Evolutionary conservation across 495 filamentous ascomycete genomes (phyloP).

Genomic region (Talaromyces ruber): DNA sequence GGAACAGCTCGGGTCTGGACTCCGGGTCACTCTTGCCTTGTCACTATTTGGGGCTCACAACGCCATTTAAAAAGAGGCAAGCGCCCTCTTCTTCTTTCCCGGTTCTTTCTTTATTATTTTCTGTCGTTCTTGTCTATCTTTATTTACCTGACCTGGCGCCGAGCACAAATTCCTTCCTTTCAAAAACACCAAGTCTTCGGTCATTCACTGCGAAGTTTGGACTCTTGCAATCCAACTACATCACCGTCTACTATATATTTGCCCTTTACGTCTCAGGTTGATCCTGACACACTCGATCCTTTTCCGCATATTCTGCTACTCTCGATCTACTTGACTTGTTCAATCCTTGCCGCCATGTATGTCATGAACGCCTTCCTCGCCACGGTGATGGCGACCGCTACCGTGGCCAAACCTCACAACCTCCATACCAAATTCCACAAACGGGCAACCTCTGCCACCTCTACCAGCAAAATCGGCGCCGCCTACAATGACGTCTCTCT

Average conservation of each 20-base stretch:
- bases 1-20: neutral
- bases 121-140: neutral
- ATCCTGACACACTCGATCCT: neutral
- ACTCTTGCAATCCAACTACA: neutral
- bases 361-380: conserved; percentile 30
- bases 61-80: neutral
- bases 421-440: conserved; percentile 5
- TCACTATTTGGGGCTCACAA: neutral
- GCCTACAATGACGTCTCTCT: conserved; percentile 65
- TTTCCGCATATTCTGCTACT: neutral
- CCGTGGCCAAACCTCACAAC: conserved; percentile 25
- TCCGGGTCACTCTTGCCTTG: neutral
- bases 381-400: conserved; percentile 25
- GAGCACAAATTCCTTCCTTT: conserved; percentile 5
- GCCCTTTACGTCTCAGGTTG: neutral
- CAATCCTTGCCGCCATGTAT: conserved; percentile 3
- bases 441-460: conserved; percentile 9
- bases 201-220: conserved; percentile 2
- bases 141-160: neutral
- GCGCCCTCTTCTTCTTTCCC: neutral
- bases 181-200: neutral
- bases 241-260: neutral
- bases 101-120: neutral
- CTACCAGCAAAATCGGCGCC: conserved; percentile 53
- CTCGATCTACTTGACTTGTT: neutral